A percentile compares a stretch with the other conserved stretches of the same genome.
These are phyloP conservation scores for Aspergillus chevalieri DNA, from an alignment of 2,329 filamentous ascomycete species.

Conservation along the genomic window DNA sequence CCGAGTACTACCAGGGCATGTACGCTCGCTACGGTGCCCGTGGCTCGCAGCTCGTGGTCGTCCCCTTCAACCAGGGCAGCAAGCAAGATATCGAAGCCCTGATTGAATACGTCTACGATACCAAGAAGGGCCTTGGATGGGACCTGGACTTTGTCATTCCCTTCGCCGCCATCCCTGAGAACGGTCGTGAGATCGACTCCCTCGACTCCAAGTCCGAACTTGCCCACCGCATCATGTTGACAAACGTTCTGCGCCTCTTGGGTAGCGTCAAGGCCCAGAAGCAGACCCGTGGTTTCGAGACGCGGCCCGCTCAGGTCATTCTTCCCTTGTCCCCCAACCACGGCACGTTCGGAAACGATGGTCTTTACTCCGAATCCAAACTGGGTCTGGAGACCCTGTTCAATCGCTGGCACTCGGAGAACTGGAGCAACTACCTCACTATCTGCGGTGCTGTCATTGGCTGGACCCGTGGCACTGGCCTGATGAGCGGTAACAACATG, in stretches of 20 bases:
- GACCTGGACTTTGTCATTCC: slow-evolving; percentile 94
- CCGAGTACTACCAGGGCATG: slow-evolving; percentile 98
- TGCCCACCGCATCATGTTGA: slow-evolving; percentile 97
- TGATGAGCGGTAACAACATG: slow-evolving; percentile 97
- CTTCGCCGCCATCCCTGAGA: slow-evolving; percentile 96
- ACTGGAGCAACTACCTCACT: slow-evolving; percentile 94
- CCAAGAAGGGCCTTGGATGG: slow-evolving; percentile 95
- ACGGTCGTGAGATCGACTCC: slow-evolving; percentile 91
- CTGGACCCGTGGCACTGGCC: slow-evolving; percentile 95
- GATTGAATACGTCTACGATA: slow-evolving; percentile 91
- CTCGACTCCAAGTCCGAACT: slow-evolving; percentile 98
- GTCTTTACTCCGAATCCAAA: slow-evolving; percentile 97
- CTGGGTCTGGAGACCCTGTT: slow-evolving; percentile 94
- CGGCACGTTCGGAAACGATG: slow-evolving; percentile 95
- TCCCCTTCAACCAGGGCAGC: slow-evolving; percentile 98
- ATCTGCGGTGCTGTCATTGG: slow-evolving; percentile 98
- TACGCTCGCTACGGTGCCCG: slow-evolving; percentile 90
- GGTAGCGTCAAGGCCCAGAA: slow-evolving; percentile 90
- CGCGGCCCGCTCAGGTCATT: slow-evolving; percentile 91
- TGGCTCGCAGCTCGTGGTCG: slow-evolving; percentile 93
- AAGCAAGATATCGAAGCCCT: slow-evolving; percentile 95
- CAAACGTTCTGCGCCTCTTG: slow-evolving; percentile 86
- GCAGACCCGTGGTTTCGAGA: slow-evolving; percentile 79
- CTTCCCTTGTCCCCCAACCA: slow-evolving; percentile 95
- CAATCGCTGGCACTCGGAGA: slow-evolving; percentile 97